Evolutionary conservation across 768 basidiomycete genomes (phyloP).

Genomic region (Tulasnella sp.): DNA sequence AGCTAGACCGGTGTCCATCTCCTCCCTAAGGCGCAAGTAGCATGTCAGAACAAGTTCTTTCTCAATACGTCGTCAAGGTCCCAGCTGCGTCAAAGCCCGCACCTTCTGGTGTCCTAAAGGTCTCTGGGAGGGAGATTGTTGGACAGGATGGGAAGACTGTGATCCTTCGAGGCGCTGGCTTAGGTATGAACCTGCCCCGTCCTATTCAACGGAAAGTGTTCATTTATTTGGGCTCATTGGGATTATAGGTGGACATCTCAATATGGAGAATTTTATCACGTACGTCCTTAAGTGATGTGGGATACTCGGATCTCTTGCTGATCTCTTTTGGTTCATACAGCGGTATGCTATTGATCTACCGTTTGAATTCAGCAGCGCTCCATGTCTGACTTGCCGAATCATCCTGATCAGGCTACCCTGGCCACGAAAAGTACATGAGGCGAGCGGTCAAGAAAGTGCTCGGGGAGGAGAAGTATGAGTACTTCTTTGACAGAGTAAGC

Average conservation of each 20-base stretch:
- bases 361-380: no score
- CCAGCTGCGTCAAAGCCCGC: conserved; percentile 13
- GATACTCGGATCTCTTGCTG: conserved; percentile 30
- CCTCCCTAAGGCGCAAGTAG: no score
- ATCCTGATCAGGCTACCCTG: conserved; percentile 48
- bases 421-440: conserved; percentile 70
- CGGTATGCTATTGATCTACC: no score
- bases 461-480: conserved; percentile 48
- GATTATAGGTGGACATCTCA: conserved; percentile 58
- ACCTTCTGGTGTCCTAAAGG: conserved; percentile 18
- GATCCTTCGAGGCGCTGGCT: conserved; percentile 59
- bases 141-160: conserved; percentile 46
- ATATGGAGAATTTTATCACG: conserved; percentile 41
- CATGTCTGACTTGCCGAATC: background rate
- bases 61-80: conserved; percentile 4
- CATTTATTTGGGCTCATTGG: background rate
- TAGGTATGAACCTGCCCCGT: conserved; percentile 22
- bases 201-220: background rate
- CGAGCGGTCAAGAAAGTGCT: conserved; percentile 53
- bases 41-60: no score
- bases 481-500: conserved; percentile 76
- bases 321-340: background rate
- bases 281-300: conserved; percentile 29
- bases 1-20: no score
- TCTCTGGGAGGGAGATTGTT: conserved; percentile 49